Base-by-base conservation (phyloP, 2,329 filamentous ascomycete species). In the Colletotrichum euphorbiae region DNA sequence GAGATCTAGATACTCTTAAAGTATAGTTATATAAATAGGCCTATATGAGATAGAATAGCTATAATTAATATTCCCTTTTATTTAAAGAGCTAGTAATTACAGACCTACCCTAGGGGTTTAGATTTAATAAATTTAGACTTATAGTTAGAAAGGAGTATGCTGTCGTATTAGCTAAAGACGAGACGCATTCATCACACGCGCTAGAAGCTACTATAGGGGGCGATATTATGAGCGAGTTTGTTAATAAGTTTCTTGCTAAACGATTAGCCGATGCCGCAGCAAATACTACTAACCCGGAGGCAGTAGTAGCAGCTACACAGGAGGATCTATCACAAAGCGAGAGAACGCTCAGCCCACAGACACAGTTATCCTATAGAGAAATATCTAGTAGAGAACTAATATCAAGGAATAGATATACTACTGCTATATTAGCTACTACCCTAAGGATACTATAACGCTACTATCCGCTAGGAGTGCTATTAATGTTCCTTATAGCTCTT, bases 101-200 rank as follows among this genome's bases (percentile, higher is more conserved):
- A 45, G 28, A 13, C 65, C 65, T 45, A 15, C 36, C 36, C 6
- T 15, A 42, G 1, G 59, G 65, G 7, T 63, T 63, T 28, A 46
- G 52, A 43, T 68, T 68, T 48, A 52, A 68, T 46, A 62, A 68
- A 15, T 68, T 63, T 19, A 24, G 52, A 15, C 58, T 68, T 42
- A 62, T 68, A 24, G 46, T 68, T 13, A 38, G 42, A 17, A 36
- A 28, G 28, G 46, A 68, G 24, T 54, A 54, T 48, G 54, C 60
- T 19, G 19, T 31, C 42, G 38, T 31, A 12, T 58, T 19, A 38
- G 21, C 57, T 13, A 54, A 67, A 17, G 45, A 51, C 17, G 31
- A 51, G 6, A 40, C 33, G 1, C 1, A 40, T 24, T 7, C 45
- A 19, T 17, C 56, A 24, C 0, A 57, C 54, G 36, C n/a, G 6